Evolutionary conservation across 208 protist species (phyloP).

Genomic region (Trypanosomatidae sp.): DNA sequence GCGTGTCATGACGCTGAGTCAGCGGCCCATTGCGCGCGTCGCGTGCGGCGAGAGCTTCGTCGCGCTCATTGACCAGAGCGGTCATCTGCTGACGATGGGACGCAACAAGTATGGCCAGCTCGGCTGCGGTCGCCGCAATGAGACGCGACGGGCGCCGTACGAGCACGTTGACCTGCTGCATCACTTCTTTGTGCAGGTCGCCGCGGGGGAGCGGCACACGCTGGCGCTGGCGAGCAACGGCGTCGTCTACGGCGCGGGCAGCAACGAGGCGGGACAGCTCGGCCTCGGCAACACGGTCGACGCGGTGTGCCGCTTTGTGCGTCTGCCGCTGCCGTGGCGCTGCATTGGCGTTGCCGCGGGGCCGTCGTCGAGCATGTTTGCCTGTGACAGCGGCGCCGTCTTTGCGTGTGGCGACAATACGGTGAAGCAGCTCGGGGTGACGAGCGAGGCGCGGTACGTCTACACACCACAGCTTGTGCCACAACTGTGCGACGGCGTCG

Average conservation of each 20-base stretch:
- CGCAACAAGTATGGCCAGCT: constrained; percentile 82
- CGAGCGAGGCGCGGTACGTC: constrained; percentile 30
- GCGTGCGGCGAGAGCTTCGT: constrained; percentile 64
- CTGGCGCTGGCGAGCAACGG: constrained; percentile 76
- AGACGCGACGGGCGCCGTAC: constrained; percentile 48
- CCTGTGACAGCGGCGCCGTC: constrained; percentile 56
- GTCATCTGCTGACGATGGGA: constrained; percentile 63
- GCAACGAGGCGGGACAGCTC: constrained; percentile 77
- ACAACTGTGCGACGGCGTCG: constrained; percentile 34
- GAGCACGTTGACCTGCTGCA: constrained; percentile 29
- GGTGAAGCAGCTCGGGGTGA: constrained; percentile 69
- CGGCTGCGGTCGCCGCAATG: constrained; percentile 52
- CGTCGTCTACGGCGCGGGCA: constrained; percentile 68
- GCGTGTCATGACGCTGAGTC: constrained; percentile 67
- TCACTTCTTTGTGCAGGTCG: constrained; percentile 76
- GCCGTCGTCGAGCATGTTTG: constrained; percentile 73
- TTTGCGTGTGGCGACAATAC: constrained; percentile 73
- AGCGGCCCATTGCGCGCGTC: constrained; percentile 59
- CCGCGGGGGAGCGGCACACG: constrained; percentile 70
- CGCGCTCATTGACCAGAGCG: constrained; percentile 78
- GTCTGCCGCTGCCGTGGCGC: constrained; percentile 39
- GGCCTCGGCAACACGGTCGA: constrained; percentile 33
- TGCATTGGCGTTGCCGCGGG: constrained; percentile 76
- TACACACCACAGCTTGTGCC: constrained; percentile 26
- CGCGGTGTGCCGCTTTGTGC: constrained; percentile 36